These are phyloP conservation scores for Entamoeba nuttalli DNA, from an alignment of 208 protist species.

Conservation along the genomic window DNA sequence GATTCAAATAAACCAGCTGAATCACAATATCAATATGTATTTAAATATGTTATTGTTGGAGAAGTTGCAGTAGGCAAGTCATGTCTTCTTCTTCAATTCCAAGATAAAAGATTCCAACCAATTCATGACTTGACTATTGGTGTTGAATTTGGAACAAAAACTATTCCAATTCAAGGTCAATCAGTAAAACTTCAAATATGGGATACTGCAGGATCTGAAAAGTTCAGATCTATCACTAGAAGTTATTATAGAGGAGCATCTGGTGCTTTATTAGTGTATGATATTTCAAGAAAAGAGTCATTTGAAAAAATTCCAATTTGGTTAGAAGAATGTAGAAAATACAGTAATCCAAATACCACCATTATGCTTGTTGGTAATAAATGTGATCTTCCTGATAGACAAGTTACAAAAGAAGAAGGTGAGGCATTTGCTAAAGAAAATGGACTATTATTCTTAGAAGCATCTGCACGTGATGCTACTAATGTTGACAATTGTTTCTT, in stretches of 20 bases:
- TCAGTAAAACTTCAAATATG: slow-evolving; percentile 26
- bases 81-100: slow-evolving; percentile 26
- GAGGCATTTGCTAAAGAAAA: slow-evolving; percentile 76
- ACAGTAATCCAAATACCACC: slow-evolving; percentile 67
- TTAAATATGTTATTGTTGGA: slow-evolving; percentile 32
- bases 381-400: slow-evolving; percentile 66
- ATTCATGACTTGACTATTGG: slow-evolving; percentile 34
- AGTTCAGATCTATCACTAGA: slow-evolving; percentile 27
- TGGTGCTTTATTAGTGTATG: slow-evolving; percentile 29
- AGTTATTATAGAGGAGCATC: slow-evolving; percentile 24
- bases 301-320: slow-evolving; percentile 23
- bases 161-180: background rate
- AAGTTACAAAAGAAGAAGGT: slow-evolving; percentile 72
- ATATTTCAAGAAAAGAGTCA: slow-evolving; percentile 24
- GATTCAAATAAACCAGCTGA: background rate
- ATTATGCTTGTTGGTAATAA: slow-evolving; percentile 99
- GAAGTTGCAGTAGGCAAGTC: slow-evolving; percentile 29
- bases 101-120: slow-evolving; percentile 7
- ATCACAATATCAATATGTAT: slow-evolving; percentile 11
- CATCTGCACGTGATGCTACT: slow-evolving; percentile 83
- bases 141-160: slow-evolving; percentile 33
- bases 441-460: slow-evolving; percentile 86
- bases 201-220: slow-evolving; percentile 34
- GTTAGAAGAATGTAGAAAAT: slow-evolving; percentile 11
- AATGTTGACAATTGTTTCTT: slow-evolving; percentile 65